These are phyloP conservation scores for Hagleromyces aurorensis DNA, from an alignment of 805 yeast species.

Conservation along the genomic window DNA sequence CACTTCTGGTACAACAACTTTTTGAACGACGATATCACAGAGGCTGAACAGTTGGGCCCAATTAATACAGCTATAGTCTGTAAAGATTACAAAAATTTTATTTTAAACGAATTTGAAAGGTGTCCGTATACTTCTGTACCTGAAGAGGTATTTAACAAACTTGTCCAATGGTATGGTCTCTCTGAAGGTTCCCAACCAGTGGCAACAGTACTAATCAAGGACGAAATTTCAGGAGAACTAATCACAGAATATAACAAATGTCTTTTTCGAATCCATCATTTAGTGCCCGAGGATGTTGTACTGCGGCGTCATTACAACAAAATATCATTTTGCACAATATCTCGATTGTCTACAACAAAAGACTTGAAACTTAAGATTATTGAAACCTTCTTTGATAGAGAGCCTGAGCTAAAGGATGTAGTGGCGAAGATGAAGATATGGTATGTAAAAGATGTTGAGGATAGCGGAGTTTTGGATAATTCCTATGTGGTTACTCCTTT, in stretches of 20 bases:
- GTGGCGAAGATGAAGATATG: conserved; percentile 19
- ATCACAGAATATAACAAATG: conserved; percentile 33
- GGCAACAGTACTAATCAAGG: conserved; percentile 30
- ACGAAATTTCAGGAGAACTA: conserved; percentile 22
- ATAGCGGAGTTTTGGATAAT: conserved; percentile 5
- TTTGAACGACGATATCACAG: conserved; percentile 25
- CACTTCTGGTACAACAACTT: conserved; percentile 37
- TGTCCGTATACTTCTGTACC: conserved; percentile 34
- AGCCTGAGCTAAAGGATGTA: conserved; percentile 12
- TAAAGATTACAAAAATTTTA: conserved; percentile 39
- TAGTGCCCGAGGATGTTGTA: conserved; percentile 14
- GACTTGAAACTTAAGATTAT: conserved; percentile 20
- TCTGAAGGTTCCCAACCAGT: conserved; percentile 33
- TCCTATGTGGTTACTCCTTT: conserved; percentile 23
- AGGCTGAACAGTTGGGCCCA: conserved; percentile 36
- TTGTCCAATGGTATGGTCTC: conserved; percentile 50
- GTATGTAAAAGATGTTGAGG: conserved; percentile 15
- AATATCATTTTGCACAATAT: conserved; percentile 27
- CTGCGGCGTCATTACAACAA: conserved; percentile 12
- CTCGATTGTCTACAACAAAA: conserved; percentile 28
- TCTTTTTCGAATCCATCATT: conserved; percentile 31
- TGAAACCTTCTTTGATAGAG: conserved; percentile 18
- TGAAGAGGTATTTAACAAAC: conserved; percentile 37
- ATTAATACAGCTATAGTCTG: conserved; percentile 39
- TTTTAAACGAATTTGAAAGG: conserved; percentile 23